A percentile compares a stretch with the other conserved stretches of the same genome.
phyloP scores from a whole-genome alignment of 305 asterid species.

The Fraxinus nigra region DNA sequence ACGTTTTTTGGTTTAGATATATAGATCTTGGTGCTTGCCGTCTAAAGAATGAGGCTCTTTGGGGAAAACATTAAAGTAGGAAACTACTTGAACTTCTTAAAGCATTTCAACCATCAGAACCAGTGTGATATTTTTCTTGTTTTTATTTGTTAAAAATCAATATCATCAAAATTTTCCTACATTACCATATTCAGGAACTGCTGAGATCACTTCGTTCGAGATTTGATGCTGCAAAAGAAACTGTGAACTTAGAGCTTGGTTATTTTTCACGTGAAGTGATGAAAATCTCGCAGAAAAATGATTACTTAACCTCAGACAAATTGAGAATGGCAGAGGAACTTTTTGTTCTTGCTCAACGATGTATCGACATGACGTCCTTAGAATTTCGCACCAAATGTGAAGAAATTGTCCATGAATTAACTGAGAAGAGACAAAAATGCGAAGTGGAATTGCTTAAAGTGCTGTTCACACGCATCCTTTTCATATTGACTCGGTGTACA shows the following conservation, averaged over 20 bases:
- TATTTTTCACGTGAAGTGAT: conserved; percentile 65
- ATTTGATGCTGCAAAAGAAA: conserved; percentile 85
- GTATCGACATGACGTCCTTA: conserved; percentile 62
- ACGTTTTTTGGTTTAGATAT: conserved; percentile 14
- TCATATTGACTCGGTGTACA: conserved; percentile 92
- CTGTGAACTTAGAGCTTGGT: conserved; percentile 73
- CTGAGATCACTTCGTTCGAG: conserved; percentile 73
- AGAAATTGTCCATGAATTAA: conserved; percentile 76
- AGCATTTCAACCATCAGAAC: not conserved
- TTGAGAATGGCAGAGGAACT: conserved; percentile 65
- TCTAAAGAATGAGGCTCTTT: conserved; percentile 16
- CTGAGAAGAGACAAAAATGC: conserved; percentile 74
- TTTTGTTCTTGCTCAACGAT: conserved; percentile 58
- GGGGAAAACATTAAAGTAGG: not conserved
- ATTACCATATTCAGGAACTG: conserved; percentile 59
- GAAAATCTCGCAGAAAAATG: conserved; percentile 51
- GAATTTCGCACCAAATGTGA: conserved; percentile 84
- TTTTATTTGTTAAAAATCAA: conserved; percentile 16
- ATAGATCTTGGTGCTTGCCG: conserved; percentile 9
- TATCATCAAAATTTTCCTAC: conserved; percentile 8
- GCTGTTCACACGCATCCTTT: conserved; percentile 79
- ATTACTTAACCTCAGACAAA: conserved; percentile 49
- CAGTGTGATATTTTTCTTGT: conserved; percentile 13
- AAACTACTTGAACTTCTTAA: conserved; percentile 22
- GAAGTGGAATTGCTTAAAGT: conserved; percentile 64